A percentile compares a stretch with the other conserved stretches of the same genome.
These are phyloP conservation scores for Cryphonectria naterciae DNA, from an alignment of 2,329 filamentous ascomycete species.

Conservation along the genomic window DNA sequence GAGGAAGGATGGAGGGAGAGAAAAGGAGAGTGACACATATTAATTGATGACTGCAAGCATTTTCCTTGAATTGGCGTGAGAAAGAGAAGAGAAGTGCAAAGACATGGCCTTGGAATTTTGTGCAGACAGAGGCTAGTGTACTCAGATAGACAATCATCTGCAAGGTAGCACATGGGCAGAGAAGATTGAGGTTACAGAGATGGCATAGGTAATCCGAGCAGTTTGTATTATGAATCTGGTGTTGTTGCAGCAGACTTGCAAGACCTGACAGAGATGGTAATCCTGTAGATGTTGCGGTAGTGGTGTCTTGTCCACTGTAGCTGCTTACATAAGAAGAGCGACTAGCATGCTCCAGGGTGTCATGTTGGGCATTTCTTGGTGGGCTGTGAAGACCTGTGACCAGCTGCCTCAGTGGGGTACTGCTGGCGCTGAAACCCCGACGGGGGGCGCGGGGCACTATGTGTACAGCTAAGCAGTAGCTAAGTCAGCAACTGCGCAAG, in stretches of 20 bases:
- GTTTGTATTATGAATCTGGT: neutral
- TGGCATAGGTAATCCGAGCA: neutral
- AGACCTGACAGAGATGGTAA: neutral
- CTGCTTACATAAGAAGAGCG: neutral
- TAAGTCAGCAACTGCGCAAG: neutral
- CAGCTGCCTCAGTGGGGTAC: neutral
- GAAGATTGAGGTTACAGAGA: neutral
- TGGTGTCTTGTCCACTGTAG: neutral
- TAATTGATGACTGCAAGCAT: neutral
- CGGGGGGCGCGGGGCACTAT: neutral
- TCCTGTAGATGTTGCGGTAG: neutral
- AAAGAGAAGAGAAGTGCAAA: too few relatives aligned
- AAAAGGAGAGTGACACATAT: neutral
- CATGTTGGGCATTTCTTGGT: neutral
- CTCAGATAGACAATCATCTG: neutral
- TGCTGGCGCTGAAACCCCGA: neutral
- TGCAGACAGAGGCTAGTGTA: neutral
- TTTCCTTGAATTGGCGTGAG: neutral
- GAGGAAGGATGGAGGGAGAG: neutral
- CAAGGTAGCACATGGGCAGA: neutral
- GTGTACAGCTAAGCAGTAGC: slow-evolving; percentile 1
- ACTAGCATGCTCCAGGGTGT: neutral
- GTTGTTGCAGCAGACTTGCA: neutral
- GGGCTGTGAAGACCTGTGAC: too few relatives aligned
- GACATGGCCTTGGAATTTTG: neutral